Evolutionary conservation across 345 rosid species (phyloP), one percentile per base, ranked within the genome.

Genomic region (Moricandia arvensis): DNA sequence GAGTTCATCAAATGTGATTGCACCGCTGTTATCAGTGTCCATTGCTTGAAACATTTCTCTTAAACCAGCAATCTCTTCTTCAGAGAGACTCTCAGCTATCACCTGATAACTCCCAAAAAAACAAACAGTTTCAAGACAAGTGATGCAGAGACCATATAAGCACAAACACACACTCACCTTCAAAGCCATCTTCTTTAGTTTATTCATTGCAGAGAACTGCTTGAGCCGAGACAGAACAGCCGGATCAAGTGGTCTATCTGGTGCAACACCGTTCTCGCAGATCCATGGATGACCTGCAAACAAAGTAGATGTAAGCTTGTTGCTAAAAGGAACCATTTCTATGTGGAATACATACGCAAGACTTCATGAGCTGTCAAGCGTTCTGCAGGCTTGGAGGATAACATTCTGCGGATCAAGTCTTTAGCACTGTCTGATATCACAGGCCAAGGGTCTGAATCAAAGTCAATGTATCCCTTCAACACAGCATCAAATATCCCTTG

Each of bases 401-500:
- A 76, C 97, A 95, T 95, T 85, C 73, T 86, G 16, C 83, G 81
- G 70, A 95, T 90, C 72, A 95, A 87, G 81, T 92, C 97, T 70
- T 95, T 95, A 2, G 89, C 99, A 68, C 96, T 90, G 58, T 88
- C 88, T 2, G 99, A 92, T 83, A 95, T 92, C 54, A 90, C 61
- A 11, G 98, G 99, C 99, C 99, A 95, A 0, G 99, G 99, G 27
- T 95, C 97, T 8, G 99, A 92, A 5, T 92, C 93, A 26, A 95
- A 95, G 84, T 95, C 97, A 26, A 95, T 89, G 68, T 89, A 80
- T 51, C 99, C 99, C 78, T 89, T 95, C 87, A 95, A 72, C 81
- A 95, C 98, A 3, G 97, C 97, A 88, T 92, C 99, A 81, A 95
- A 95, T 83, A 95, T 95, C 70, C 98, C 99, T 82, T 95, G 97